Evolutionary conservation across 768 basidiomycete genomes (phyloP), one percentile per base, ranked within the genome.

Genomic region (Xerocomellus chrysenteron): DNA sequence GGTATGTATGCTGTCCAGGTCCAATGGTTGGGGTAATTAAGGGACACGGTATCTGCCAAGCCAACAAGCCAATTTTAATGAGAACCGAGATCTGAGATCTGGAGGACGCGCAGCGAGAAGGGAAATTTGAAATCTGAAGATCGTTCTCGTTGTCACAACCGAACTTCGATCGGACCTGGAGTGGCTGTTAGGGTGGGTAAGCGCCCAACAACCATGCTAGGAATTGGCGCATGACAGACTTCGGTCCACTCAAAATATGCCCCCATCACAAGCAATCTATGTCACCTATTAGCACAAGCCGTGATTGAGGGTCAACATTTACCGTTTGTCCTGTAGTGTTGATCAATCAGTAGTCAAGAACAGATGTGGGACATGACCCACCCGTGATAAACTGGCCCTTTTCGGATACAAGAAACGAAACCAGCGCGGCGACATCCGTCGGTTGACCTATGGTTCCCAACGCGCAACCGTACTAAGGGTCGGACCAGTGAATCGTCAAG

Each of bases 401-500:
- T 17, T 52, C 42, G 24, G 51, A 44, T 11, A 52, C 51, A 19
- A 44, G 42, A 28, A 52, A 52, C 21, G 33, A 51, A 24, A 43
- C 50, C 14, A 51, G 6, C 13, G 50, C 50, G 14, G 50, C 50
- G 11, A 52, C 41, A 5, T 52, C 51, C 11, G 51, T 52, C 19
- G 42, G 51, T 35, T 52, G 51, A 12, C 51, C 51, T 24, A 52
- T 52, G 19, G 42, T 52, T 43, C 51, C 42, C 24, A 52, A 44
- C 7, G 51, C 51, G 17, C 51, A 52, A 26, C 32, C 21, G 21
- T 52, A 10, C 50, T 52, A n/a, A 32, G 26, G 21, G 6, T 26
- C 16, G 17, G 16, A 36, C 12, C 5, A 33, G 32, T 44, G 32
- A 13, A 24, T 12, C 9, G 8, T 26, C 42, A n/a, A 33, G 21